These are phyloP conservation scores for Globisporangium sylvaticum DNA, from an alignment of 352 stramenopile species.

Conservation along the genomic window DNA sequence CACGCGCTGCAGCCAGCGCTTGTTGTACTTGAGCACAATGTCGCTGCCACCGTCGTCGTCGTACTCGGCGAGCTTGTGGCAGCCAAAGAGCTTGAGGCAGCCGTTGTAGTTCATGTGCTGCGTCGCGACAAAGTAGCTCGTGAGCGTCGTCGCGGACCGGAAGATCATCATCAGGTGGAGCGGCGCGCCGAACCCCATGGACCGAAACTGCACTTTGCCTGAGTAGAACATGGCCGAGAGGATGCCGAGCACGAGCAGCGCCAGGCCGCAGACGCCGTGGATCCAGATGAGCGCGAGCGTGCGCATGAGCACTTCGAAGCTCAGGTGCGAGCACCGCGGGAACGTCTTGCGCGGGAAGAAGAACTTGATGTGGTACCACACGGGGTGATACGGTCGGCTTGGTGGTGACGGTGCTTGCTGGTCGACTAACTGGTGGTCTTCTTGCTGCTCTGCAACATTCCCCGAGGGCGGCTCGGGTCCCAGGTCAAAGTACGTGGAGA, in stretches of 20 bases:
- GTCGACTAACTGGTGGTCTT: neutral
- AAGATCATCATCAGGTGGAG: constrained; percentile 62
- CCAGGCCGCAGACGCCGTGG: constrained; percentile 48
- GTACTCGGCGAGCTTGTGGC: constrained; percentile 28
- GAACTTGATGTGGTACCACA: constrained; percentile 58
- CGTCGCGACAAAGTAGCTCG: constrained; percentile 49
- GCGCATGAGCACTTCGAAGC: constrained; percentile 69
- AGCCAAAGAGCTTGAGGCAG: constrained; percentile 48
- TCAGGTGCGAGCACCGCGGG: constrained; percentile 49
- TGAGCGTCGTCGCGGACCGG: constrained; percentile 47
- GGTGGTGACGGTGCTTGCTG: neutral
- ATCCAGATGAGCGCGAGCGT: constrained; percentile 68
- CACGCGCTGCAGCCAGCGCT: constrained; percentile 51
- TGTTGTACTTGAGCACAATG: constrained; percentile 68
- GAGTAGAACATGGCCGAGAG: constrained; percentile 41
- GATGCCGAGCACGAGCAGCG: constrained; percentile 49
- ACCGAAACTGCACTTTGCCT: constrained; percentile 47
- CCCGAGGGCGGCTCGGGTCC: constrained; percentile 8
- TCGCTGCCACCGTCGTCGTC: constrained; percentile 33
- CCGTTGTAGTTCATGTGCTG: constrained; percentile 62
- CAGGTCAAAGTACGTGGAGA: constrained; percentile 63
- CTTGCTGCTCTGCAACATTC: neutral
- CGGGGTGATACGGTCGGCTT: constrained; percentile 17
- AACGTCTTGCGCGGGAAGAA: constrained; percentile 71
- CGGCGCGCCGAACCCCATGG: constrained; percentile 41